Evolutionary conservation across 140 eudicot genomes (phyloP), one percentile per base, ranked within the genome.

Genomic region (Stevia rebaudiana): DNA sequence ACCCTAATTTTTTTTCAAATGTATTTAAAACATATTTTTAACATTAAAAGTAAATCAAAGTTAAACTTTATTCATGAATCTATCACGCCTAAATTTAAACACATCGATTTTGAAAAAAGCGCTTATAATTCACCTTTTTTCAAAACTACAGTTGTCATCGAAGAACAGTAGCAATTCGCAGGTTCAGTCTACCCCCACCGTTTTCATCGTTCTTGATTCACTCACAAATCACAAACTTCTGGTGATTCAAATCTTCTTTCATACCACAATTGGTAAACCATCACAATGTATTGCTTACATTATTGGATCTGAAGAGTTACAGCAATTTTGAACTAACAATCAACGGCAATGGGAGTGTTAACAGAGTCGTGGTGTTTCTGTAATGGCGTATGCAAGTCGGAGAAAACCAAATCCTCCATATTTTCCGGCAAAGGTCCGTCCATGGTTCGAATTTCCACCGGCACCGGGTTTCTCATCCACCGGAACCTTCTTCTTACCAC

Each of bases 351-450:
- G 98, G 79, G 90, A 78, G 90, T 87, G 61, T 79, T 84, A 55
- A 58, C 68, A 13, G 94, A 91, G 57, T 87, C 98, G 2, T 87
- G 82, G 96, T 92, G 96, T 69, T 88, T 92, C 76, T 92, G 96
- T 59, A 88, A 83, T 52, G 96, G 98, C 28, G 83, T 91, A 33
- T 87, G 89, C 17, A 91, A 92, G 79, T 87, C 98, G 51, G 95
- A 85, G 85, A 81, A 83, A 13, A 80, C 85, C 71, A 92, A 92
- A 71, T 86, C 82, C 68, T 47, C 84, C 42, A 92, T 92, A 19
- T 81, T 74, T 36, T 79, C 96, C 57, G 80, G 85, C 8, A 92
- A 92, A 71, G 78, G 79, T 73, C 73, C 84, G 2, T 80, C 95
- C 5, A 79, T 92, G 91, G 98, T 76, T 5, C 76, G 83, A 65